Percentiles rank a stretch among this genome's conserved stretches.
Conservation (phyloP, 768 basidiomycete genomes). For the Rhizopogon vinicolor region DNA sequence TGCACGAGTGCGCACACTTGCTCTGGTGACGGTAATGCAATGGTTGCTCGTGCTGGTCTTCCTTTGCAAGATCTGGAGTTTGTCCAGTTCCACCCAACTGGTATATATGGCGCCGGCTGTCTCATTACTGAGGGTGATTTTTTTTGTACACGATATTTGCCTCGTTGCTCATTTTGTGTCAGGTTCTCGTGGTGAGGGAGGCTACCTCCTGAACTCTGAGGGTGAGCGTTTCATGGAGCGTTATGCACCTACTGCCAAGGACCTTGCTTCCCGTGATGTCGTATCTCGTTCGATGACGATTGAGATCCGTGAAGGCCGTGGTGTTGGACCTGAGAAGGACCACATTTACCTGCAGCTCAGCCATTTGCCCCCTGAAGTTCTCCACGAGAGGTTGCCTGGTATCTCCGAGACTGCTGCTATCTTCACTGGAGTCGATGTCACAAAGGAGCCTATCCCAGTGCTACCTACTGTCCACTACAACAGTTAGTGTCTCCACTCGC, state of each 20-base stretch:
- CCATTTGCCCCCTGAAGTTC: constrained; percentile 92
- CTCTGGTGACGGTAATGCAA: constrained; percentile 97
- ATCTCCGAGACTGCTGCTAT: constrained; percentile 99
- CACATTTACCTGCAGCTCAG: constrained; percentile 96
- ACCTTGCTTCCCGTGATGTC: constrained; percentile 98
- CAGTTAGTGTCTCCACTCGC: constrained; percentile 50
- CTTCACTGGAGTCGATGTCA: constrained; percentile 98
- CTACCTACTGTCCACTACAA: constrained; percentile 99
- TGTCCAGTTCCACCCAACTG: constrained; percentile 99
- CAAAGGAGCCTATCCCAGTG: constrained; percentile 99
- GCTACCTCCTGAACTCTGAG: constrained; percentile 96
- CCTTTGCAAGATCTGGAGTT: constrained; percentile 98
- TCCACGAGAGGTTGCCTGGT: constrained; percentile 96
- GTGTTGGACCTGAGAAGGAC: constrained; percentile 97
- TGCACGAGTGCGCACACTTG: constrained; percentile 99
- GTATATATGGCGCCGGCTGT: constrained; percentile 99
- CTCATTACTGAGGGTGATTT: constrained; percentile 90
- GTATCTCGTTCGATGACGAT: constrained; percentile 99
- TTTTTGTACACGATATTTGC: not conserved
- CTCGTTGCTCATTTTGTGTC: constrained; percentile 1
- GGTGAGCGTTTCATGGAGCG: constrained; percentile 99
- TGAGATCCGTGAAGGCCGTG: constrained; percentile 97
- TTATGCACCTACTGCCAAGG: constrained; percentile 98
- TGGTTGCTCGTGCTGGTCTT: constrained; percentile 95
- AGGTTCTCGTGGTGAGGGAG: constrained; percentile 99